Percentiles rank a stretch among this genome's conserved stretches.
phyloP scores from a whole-genome alignment of 805 yeast genomes.

The Blastobotrys muscicola region DNA sequence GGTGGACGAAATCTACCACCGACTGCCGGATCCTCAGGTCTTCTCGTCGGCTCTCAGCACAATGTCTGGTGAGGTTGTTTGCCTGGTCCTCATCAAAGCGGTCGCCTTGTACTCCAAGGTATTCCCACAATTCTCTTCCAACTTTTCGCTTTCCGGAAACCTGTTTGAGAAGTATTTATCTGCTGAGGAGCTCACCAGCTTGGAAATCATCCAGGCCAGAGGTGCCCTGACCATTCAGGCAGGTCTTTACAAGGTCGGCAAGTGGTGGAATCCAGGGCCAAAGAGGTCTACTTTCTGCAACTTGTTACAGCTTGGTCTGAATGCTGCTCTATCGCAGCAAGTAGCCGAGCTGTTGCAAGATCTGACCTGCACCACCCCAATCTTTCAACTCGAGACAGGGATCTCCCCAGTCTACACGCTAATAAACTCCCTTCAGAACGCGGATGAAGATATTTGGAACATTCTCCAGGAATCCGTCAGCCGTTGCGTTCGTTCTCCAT shows the following conservation, averaged over 20 bases:
- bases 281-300: constrained; percentile 52
- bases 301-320: constrained; percentile 42
- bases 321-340: constrained; percentile 31
- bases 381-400: constrained; percentile 42
- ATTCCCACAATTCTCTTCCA: constrained; percentile 2
- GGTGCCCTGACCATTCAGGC: constrained; percentile 54
- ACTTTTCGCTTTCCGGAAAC: constrained; percentile 8
- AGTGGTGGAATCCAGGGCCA: constrained; percentile 63
- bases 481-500: constrained; percentile 66
- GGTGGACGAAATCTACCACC: constrained; percentile 26
- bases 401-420: constrained; percentile 50
- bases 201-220: constrained; percentile 19
- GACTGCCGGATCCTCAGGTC: constrained; percentile 27
- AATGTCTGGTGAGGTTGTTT: not conserved
- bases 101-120: not conserved
- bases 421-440: constrained; percentile 35
- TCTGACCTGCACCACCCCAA: constrained; percentile 42
- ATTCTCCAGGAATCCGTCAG: constrained; percentile 69
- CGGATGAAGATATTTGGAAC: constrained; percentile 37
- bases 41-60: constrained; percentile 6
- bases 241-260: constrained; percentile 41
- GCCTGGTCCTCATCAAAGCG: not conserved
- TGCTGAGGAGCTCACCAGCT: constrained; percentile 8
- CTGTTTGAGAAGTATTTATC: constrained; percentile 5
- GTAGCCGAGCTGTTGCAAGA: constrained; percentile 40